Evolutionary conservation across 768 basidiomycete genomes (phyloP).

Genomic region (Trametes cubensis): DNA sequence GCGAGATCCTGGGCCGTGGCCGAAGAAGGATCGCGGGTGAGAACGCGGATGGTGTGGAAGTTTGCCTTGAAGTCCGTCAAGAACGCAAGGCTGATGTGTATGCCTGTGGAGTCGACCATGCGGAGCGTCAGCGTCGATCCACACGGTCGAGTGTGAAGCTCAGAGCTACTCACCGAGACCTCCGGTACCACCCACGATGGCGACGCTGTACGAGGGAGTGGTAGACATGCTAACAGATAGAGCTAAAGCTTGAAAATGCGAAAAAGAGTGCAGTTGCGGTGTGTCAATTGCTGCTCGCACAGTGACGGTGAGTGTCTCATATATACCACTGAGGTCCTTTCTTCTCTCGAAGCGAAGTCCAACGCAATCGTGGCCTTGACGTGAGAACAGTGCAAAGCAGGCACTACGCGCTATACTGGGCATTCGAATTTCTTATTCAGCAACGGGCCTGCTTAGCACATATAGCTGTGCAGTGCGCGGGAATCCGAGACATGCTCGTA

Average conservation of each 20-base stretch:
- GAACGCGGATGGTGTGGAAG: slow-evolving; percentile 24
- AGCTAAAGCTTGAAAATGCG: not conserved
- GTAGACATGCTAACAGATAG: not conserved
- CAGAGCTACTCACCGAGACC: slow-evolving; percentile 11
- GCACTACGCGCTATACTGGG: too few relatives aligned
- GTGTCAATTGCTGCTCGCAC: not conserved
- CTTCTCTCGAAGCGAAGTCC: too few relatives aligned
- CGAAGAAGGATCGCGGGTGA: slow-evolving; percentile 22
- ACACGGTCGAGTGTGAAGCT: not conserved
- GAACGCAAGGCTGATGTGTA: slow-evolving; percentile 15
- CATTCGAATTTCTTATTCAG: too few relatives aligned
- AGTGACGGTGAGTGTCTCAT: too few relatives aligned
- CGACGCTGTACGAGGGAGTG: not conserved
- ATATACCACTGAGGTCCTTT: too few relatives aligned
- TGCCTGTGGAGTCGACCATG: slow-evolving; percentile 14
- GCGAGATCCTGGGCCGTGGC: slow-evolving; percentile 10
- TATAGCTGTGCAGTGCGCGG: too few relatives aligned
- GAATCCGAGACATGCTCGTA: too few relatives aligned
- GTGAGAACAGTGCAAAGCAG: too few relatives aligned
- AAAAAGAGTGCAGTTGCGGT: not conserved
- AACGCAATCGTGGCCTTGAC: too few relatives aligned
- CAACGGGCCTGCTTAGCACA: too few relatives aligned
- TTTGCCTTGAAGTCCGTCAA: slow-evolving; percentile 22
- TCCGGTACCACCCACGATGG: slow-evolving; percentile 15
- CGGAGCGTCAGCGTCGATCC: not conserved